phyloP scores from a whole-genome alignment of 371 early-diverging fungal species.

The Mucor velutinosus region DNA sequence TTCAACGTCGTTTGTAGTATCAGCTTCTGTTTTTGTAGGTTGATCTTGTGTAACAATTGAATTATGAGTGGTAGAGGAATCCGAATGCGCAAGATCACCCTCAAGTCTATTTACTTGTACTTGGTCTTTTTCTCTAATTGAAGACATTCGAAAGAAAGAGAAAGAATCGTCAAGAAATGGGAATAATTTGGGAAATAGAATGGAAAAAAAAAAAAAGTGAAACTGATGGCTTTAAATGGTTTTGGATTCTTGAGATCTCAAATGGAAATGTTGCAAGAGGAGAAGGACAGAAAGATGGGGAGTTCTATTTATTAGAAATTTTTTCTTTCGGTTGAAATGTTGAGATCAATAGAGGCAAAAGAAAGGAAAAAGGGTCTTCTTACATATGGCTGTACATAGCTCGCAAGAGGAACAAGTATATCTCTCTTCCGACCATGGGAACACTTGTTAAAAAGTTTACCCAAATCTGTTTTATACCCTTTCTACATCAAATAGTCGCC shows the following conservation, averaged over 20 bases:
- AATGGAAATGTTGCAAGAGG: background rate
- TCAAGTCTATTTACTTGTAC: background rate
- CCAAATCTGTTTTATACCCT: background rate
- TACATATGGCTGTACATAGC: background rate
- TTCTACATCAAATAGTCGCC: background rate
- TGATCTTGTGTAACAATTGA: conserved; percentile 9
- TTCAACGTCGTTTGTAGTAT: background rate
- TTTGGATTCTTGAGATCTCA: background rate
- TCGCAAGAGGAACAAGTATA: background rate
- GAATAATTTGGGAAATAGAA: background rate
- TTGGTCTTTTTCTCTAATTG: background rate
- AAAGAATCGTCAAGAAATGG: background rate
- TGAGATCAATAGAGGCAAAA: background rate
- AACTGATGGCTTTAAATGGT: background rate
- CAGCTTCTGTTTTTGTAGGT: background rate
- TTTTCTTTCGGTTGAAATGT: background rate
- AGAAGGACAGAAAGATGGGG: background rate
- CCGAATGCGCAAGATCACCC: background rate
- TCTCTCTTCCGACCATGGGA: conserved; percentile 1
- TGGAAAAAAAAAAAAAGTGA: background rate
- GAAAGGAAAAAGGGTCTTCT: background rate
- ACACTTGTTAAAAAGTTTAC: conserved; percentile 1
- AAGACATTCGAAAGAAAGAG: background rate
- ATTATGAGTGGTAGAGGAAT: background rate
- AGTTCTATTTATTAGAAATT: background rate